Percentiles rank a stretch among this genome's conserved stretches.
These are phyloP conservation scores for Cicer yamashitae DNA, from an alignment of 306 rosid genomes.

Conservation along the genomic window DNA sequence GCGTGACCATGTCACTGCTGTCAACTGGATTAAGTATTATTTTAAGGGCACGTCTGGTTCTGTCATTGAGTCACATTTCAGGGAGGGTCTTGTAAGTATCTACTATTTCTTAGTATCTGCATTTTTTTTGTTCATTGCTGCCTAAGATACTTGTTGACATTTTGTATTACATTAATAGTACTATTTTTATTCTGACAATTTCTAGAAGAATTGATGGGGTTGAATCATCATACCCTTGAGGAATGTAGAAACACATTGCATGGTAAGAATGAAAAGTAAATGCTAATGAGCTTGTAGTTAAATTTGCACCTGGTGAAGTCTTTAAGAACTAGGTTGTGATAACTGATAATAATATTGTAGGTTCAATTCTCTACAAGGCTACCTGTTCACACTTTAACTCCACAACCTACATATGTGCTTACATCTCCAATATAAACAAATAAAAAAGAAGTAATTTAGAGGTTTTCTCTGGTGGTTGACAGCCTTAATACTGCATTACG, in stretches of 20 bases:
- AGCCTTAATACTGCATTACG: background rate
- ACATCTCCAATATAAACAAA: slow-evolving; percentile 10
- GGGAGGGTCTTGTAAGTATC: slow-evolving; percentile 80
- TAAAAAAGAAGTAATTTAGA: background rate
- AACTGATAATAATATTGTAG: background rate
- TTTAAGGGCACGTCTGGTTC: slow-evolving; percentile 64
- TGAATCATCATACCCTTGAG: slow-evolving; percentile 21
- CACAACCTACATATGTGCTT: background rate
- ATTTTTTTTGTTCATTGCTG: background rate
- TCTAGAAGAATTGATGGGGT: slow-evolving; percentile 30
- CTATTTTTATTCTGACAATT: background rate
- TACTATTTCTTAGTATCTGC: background rate
- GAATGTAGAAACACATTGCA: slow-evolving; percentile 14
- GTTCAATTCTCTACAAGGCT: slow-evolving; percentile 17
- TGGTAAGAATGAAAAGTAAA: background rate
- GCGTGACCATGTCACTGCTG: slow-evolving; percentile 63
- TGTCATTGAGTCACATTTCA: slow-evolving; percentile 81
- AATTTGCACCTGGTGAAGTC: slow-evolving; percentile 6
- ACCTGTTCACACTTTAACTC: background rate
- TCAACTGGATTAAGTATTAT: slow-evolving; percentile 88
- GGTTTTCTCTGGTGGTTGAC: background rate
- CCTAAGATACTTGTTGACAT: too few relatives aligned
- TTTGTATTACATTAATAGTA: too few relatives aligned
- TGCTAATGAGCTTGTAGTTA: background rate
- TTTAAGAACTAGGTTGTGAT: background rate